Percentiles rank a stretch among this genome's conserved stretches.
phyloP scores from a whole-genome alignment of 805 yeast species.

The Saccharomycodes ludwigii region DNA sequence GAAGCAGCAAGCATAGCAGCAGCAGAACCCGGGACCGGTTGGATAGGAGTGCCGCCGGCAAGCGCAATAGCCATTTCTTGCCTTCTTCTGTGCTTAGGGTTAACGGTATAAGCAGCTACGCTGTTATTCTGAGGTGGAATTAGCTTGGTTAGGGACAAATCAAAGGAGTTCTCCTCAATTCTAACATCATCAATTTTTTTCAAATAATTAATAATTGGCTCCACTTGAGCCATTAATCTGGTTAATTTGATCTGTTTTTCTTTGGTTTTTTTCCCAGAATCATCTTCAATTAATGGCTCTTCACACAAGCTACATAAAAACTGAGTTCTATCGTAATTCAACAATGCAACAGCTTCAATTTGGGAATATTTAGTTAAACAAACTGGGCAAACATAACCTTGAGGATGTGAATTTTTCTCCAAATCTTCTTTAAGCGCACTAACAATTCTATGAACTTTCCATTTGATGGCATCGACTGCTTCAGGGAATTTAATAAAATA shows the following conservation, averaged over 20 bases:
- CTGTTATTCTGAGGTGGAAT: conserved; percentile 73
- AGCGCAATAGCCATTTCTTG: conserved; percentile 9
- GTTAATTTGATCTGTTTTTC: conserved; percentile 74
- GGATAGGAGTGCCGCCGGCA: conserved; percentile 7
- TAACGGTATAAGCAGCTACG: conserved; percentile 55
- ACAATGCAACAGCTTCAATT: conserved; percentile 72
- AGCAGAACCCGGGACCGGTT: conserved; percentile 20
- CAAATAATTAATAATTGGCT: conserved; percentile 73
- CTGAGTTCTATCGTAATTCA: conserved; percentile 67
- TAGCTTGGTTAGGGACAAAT: conserved; percentile 65
- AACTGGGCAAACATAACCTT: conserved; percentile 83
- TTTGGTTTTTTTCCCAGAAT: conserved; percentile 69
- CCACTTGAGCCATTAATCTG: conserved; percentile 75
- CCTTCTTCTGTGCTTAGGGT: conserved; percentile 31
- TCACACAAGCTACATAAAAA: conserved; percentile 82
- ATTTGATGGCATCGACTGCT: conserved; percentile 89
- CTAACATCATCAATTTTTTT: conserved; percentile 71
- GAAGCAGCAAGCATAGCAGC: conserved; percentile 13
- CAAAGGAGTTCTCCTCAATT: conserved; percentile 83
- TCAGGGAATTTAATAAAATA: conserved; percentile 83
- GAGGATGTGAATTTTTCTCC: conserved; percentile 77
- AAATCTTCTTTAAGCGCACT: conserved; percentile 69
- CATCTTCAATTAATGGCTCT: conserved; percentile 71
- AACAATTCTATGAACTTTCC: conserved; percentile 88
- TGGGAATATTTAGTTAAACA: conserved; percentile 76